Evolutionary conservation across 441 rosid species (phyloP).

Genomic region (Erodium moschatum): DNA sequence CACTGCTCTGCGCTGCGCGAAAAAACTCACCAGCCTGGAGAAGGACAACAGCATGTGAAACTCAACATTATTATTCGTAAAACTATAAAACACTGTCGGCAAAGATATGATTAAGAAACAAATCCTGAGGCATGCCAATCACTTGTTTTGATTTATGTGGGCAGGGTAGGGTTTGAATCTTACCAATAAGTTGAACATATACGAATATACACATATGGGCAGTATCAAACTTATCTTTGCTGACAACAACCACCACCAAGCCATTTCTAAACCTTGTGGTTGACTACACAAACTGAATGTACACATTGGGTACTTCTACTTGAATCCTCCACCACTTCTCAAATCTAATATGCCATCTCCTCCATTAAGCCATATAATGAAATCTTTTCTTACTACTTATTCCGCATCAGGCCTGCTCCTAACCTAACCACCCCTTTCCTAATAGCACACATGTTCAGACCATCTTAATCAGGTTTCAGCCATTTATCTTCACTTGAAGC

Average conservation of each 20-base stretch:
- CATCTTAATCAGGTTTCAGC: background rate
- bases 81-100: background rate
- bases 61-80: background rate
- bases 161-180: background rate
- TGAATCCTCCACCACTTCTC: background rate
- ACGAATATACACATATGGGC: constrained; percentile 1
- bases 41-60: background rate
- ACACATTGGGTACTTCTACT: background rate
- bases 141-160: background rate
- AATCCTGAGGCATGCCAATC: background rate
- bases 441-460: background rate
- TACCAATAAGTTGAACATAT: background rate
- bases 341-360: background rate
- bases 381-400: too few relatives aligned
- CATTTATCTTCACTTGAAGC: background rate
- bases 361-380: too few relatives aligned
- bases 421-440: too few relatives aligned
- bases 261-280: background rate
- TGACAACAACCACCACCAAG: background rate
- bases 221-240: background rate
- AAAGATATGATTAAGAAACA: background rate
- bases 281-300: background rate
- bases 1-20: constrained; percentile 51
- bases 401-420: too few relatives aligned
- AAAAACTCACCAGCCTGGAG: constrained; percentile 68